These are phyloP conservation scores for Atkinsonella texensis DNA, from an alignment of 2,329 filamentous ascomycete species.

Conservation along the genomic window DNA sequence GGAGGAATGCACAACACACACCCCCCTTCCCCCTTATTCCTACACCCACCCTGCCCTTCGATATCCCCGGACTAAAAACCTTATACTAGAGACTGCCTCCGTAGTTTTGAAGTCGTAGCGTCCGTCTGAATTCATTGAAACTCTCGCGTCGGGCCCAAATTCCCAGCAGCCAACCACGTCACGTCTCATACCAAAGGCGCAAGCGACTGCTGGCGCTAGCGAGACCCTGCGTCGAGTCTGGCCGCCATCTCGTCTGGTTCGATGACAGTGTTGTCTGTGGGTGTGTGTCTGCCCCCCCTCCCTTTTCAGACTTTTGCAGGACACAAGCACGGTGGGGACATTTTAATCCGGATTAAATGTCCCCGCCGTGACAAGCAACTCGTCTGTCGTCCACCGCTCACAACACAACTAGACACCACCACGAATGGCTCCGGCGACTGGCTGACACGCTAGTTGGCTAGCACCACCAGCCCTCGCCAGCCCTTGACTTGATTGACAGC, in stretches of 20 bases:
- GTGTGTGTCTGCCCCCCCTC: neutral
- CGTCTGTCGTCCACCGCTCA: neutral
- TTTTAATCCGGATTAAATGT: no score
- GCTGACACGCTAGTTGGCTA: neutral
- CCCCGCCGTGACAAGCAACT: neutral
- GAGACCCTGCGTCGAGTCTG: slow-evolving; percentile 2
- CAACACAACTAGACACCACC: neutral
- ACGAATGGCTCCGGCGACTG: neutral
- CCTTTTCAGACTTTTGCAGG: neutral
- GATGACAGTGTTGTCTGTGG: neutral
- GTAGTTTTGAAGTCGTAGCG: neutral
- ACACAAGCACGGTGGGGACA: no score
- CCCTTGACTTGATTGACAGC: slow-evolving; percentile 3
- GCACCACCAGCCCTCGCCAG: neutral
- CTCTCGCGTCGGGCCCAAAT: neutral
- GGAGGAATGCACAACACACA: no score
- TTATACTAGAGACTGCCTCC: neutral
- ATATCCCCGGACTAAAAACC: neutral
- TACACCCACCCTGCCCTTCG: neutral
- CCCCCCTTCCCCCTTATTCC: no score
- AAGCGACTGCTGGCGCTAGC: neutral
- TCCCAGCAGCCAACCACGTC: neutral
- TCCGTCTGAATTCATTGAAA: slow-evolving; percentile 3
- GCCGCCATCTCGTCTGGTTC: neutral
- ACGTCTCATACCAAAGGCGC: neutral